Base-by-base conservation (phyloP, 148 eudicot species). In the Polygonum aviculare region DNA sequence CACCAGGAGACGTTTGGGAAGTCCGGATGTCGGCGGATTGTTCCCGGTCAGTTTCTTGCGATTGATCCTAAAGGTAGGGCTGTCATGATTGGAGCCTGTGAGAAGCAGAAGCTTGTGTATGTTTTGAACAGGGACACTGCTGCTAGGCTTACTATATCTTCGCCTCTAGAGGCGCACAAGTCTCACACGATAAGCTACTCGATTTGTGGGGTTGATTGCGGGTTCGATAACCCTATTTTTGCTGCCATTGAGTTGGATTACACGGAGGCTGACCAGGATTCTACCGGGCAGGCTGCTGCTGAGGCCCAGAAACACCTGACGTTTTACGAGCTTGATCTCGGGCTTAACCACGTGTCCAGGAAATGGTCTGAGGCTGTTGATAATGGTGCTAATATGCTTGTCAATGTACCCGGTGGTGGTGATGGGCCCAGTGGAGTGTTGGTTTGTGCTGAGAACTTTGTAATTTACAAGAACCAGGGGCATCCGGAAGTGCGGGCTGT, bases 401-500 rank as follows among this genome's bases (percentile, higher is more conserved):
- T 93, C 8, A 95, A 92, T 0, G 99, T 95, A 7, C 99, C 99
- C 1, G 99, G 99, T 72, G 99, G 97, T 2, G 99, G 91, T 45
- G 97, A 95, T 81, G 97, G 99, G 15, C 99, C 99, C 0, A 95
- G 99, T 81, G 99, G 99, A 51, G 99, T 92, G 38, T 87, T 95
- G 78, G 99, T 95, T 14, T 95, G 99, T 86, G 97, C 97, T 1
- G 99, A 95, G 81, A 95, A 95, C 86, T 95, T 92, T 71, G 91
- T 95, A 1, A 95, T 95, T 75, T 95, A 95, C 76, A 95, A 95
- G 87, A 95, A 95, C 79, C 96, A 90, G 77, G 99, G 99, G 44
- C 96, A 91, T 26, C 88, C 93, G 0, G 99, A 95, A 86, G 87
- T 95, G 4, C 77, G 97, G 69, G 99, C 97, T 12, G 93, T 95